A percentile compares a stretch with the other conserved stretches of the same genome.
These are phyloP conservation scores for Flagelloscypha sp. DNA, from an alignment of 768 basidiomycete genomes.

Conservation along the genomic window DNA sequence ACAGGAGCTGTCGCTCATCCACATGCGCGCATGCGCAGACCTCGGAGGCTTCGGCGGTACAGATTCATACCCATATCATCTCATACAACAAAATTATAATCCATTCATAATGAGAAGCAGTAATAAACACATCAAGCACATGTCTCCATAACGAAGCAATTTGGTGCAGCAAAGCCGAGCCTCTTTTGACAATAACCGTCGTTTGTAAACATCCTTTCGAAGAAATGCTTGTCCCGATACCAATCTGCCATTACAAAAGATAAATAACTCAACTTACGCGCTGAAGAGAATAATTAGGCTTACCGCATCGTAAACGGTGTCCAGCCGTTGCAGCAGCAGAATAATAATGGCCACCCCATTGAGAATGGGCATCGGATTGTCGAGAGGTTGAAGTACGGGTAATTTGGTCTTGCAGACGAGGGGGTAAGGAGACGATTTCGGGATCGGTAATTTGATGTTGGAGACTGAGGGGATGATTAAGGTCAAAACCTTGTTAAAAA, in stretches of 20 bases:
- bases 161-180: slow-evolving; percentile 71
- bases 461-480: slow-evolving; percentile 1
- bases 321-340: slow-evolving; percentile 34
- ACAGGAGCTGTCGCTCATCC: too few relatives aligned
- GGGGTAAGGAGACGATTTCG: slow-evolving; percentile 53
- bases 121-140: too few relatives aligned
- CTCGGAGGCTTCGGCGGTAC: too few relatives aligned
- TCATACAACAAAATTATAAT: too few relatives aligned
- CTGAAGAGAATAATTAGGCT: slow-evolving; percentile 19
- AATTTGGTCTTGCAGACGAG: slow-evolving; percentile 64
- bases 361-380: slow-evolving; percentile 20
- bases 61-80: too few relatives aligned
- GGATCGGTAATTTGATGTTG: slow-evolving; percentile 49
- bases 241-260: slow-evolving; percentile 42
- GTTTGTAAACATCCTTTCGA: slow-evolving; percentile 54
- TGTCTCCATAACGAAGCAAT: slow-evolving; percentile 75
- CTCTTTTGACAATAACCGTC: slow-evolving; percentile 51
- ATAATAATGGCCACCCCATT: slow-evolving; percentile 38
- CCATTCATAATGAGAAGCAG: too few relatives aligned
- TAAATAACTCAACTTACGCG: slow-evolving; percentile 1
- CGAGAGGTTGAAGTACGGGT: slow-evolving; percentile 49
- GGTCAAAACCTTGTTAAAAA: slow-evolving; percentile 8
- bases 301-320: slow-evolving; percentile 55
- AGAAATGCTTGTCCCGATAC: slow-evolving; percentile 65
- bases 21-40: too few relatives aligned